These are phyloP conservation scores for Colletotrichum magnum DNA, from an alignment of 2,329 filamentous ascomycete species.

Conservation along the genomic window DNA sequence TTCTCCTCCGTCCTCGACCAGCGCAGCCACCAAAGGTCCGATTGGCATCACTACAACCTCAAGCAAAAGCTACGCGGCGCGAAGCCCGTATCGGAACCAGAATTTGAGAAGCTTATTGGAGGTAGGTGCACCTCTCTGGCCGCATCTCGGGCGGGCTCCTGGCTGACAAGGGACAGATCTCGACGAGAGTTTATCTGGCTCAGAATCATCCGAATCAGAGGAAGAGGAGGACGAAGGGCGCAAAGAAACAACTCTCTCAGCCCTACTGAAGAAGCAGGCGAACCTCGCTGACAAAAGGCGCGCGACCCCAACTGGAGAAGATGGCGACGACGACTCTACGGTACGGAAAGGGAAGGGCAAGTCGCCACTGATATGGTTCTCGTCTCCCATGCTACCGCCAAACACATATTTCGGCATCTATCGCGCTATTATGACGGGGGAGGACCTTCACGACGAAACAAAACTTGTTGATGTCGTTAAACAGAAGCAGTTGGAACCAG, in stretches of 20 bases:
- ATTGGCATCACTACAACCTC: constrained; percentile 93
- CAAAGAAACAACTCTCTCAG: constrained; percentile 81
- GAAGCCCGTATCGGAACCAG: constrained; percentile 79
- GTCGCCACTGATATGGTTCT: constrained; percentile 87
- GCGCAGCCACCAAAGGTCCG: constrained; percentile 87
- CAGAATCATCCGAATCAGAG: constrained; percentile 80
- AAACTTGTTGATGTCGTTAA: constrained; percentile 77
- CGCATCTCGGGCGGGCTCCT: not conserved
- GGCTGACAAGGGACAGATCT: constrained; percentile 64
- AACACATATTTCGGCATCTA: constrained; percentile 91
- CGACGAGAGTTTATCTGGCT: constrained; percentile 93
- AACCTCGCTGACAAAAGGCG: constrained; percentile 71
- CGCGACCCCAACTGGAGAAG: constrained; percentile 63
- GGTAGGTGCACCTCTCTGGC: constrained; percentile 22
- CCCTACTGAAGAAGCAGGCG: constrained; percentile 87
- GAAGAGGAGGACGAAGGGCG: constrained; percentile 69
- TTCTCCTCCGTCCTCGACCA: constrained; percentile 86
- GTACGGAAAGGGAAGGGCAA: constrained; percentile 62
- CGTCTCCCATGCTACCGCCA: constrained; percentile 79
- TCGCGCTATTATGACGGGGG: constrained; percentile 80
- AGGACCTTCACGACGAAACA: constrained; percentile 76
- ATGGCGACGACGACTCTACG: constrained; percentile 55
- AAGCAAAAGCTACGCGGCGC: constrained; percentile 88
- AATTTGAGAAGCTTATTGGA: constrained; percentile 89
- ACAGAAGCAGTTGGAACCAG: constrained; percentile 82